phyloP scores from a whole-genome alignment of 129 eudicot species.

The Flaveria robusta region DNA sequence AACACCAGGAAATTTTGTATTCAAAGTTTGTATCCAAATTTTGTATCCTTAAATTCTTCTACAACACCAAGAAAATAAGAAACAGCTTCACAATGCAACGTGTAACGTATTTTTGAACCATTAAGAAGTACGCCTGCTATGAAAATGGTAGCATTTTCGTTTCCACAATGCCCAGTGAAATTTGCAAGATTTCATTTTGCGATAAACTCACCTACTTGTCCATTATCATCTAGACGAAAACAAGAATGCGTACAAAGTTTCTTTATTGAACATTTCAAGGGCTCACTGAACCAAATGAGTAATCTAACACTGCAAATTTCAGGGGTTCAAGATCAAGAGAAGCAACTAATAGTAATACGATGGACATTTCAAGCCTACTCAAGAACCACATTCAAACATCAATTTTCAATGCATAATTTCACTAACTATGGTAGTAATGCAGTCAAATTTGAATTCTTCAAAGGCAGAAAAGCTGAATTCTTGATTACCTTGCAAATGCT shows the following conservation, averaged over 20 bases:
- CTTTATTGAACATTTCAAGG: neutral
- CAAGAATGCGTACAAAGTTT: neutral
- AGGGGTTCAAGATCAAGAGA: neutral
- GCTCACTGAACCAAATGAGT: neutral
- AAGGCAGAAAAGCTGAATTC: neutral
- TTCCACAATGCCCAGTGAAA: neutral
- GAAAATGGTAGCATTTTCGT: conserved; percentile 1
- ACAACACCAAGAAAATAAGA: conserved; percentile 13
- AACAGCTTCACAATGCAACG: conserved; percentile 2
- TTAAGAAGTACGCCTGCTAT: conserved; percentile 11
- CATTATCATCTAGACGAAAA: neutral
- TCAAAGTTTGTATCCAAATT: neutral
- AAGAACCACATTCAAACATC: conserved; percentile 20
- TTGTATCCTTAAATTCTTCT: neutral
- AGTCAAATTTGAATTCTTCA: neutral
- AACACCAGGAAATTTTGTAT: conserved; percentile 6
- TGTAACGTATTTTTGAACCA: neutral
- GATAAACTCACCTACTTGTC: neutral
- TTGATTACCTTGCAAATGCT: conserved; percentile 74
- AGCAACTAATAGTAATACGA: conserved; percentile 15
- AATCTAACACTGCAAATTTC: neutral
- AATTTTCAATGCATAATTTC: conserved; percentile 1
- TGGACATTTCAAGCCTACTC: conserved; percentile 2
- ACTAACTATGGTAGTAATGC: neutral
- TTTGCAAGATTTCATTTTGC: neutral